These are phyloP conservation scores for Candida berthetii DNA, from an alignment of 805 yeast species.

Conservation along the genomic window DNA sequence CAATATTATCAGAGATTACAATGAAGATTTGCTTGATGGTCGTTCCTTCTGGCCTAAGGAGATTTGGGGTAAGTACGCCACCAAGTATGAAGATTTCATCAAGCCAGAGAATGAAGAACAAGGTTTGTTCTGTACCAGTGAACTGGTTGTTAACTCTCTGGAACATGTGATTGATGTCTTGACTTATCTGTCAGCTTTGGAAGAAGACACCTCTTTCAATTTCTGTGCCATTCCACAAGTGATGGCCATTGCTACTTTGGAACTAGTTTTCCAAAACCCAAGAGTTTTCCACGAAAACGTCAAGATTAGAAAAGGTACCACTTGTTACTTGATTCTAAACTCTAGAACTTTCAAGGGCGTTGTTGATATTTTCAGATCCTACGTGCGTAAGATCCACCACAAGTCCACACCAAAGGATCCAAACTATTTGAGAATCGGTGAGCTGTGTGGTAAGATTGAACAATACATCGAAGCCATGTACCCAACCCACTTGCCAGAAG, in stretches of 20 bases:
- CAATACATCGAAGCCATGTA: slow-evolving; percentile 78
- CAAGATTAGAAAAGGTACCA: slow-evolving; percentile 86
- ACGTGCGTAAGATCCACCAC: slow-evolving; percentile 70
- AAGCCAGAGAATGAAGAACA: slow-evolving; percentile 36
- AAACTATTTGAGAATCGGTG: slow-evolving; percentile 76
- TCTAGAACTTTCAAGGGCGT: slow-evolving; percentile 74
- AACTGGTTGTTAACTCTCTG: slow-evolving; percentile 74
- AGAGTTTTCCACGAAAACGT: slow-evolving; percentile 63
- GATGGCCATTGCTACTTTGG: slow-evolving; percentile 96
- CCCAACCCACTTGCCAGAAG: slow-evolving; percentile 55
- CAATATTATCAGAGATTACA: slow-evolving; percentile 91
- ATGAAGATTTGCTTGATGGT: slow-evolving; percentile 87
- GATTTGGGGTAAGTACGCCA: slow-evolving; percentile 82
- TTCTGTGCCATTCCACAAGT: slow-evolving; percentile 99
- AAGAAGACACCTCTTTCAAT: slow-evolving; percentile 77
- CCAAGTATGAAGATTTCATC: slow-evolving; percentile 52
- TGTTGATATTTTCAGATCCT: slow-evolving; percentile 68
- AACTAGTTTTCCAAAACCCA: slow-evolving; percentile 78
- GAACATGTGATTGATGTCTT: slow-evolving; percentile 73
- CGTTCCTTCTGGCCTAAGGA: slow-evolving; percentile 96
- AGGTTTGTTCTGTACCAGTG: slow-evolving; percentile 75
- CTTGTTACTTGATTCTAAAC: slow-evolving; percentile 68
- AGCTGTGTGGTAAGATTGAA: slow-evolving; percentile 82
- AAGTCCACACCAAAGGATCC: slow-evolving; percentile 80
- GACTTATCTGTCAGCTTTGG: slow-evolving; percentile 65